A percentile compares a stretch with the other conserved stretches of the same genome.
Conservation (phyloP, 2,329 filamentous ascomycete species). For the Ophiostoma perfectum region DNA sequence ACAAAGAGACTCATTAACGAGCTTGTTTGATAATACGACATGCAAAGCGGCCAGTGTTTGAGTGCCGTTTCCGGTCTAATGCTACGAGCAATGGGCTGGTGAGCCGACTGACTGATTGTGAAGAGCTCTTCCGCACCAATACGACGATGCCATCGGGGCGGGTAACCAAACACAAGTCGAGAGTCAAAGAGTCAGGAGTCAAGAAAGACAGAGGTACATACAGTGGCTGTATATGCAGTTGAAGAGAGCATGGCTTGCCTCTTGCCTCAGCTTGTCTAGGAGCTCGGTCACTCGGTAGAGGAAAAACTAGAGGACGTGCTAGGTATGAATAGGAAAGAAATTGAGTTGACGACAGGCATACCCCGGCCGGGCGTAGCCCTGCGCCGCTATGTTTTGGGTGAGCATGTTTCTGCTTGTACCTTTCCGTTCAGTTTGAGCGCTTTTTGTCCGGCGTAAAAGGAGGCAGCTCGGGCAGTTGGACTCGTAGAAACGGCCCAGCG, state of each 20-base stretch:
- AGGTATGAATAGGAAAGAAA: too few species aligned
- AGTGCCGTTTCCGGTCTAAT: not conserved
- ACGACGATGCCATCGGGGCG: not conserved
- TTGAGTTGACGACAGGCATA: too few species aligned
- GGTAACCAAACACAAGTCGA: not conserved
- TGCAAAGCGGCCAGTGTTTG: conserved; percentile 5
- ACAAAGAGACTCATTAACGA: not conserved
- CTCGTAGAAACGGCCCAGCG: not conserved
- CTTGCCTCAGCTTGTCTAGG: too few species aligned
- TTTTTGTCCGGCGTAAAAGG: too few species aligned
- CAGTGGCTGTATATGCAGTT: too few species aligned
- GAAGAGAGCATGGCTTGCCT: not conserved
- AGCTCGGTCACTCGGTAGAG: too few species aligned
- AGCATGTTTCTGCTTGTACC: not conserved
- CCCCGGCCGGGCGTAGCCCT: not conserved
- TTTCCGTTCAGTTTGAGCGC: too few species aligned
- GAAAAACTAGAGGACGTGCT: too few species aligned
- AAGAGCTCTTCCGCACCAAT: not conserved
- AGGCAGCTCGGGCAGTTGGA: not conserved
- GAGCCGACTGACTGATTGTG: not conserved
- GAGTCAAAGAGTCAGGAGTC: not conserved
- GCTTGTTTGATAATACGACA: conserved; percentile 6
- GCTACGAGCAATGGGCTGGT: not conserved
- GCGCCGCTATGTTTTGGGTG: not conserved
- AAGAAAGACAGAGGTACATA: not conserved